Percentiles rank a stretch among this genome's conserved stretches.
Evolutionary conservation across 2,329 filamentous ascomycete genomes (phyloP).

Genomic region (Macrophomina tecta): DNA sequence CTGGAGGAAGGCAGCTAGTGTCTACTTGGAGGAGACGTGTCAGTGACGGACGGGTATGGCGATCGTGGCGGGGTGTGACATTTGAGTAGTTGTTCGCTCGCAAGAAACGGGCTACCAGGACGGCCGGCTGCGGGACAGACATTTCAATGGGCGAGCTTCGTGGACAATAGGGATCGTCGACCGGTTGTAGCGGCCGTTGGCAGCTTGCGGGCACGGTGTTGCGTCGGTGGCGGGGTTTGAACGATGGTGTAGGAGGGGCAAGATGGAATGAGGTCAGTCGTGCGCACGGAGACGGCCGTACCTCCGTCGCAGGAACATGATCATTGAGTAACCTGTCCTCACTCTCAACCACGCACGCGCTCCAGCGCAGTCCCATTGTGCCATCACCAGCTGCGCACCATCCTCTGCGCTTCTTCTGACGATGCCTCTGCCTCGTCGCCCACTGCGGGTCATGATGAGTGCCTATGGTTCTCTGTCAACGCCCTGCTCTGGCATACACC

Average conservation of each 20-base stretch:
- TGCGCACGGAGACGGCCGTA: background rate
- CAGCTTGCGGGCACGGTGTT: no score
- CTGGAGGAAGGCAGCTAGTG: slow-evolving; percentile 62
- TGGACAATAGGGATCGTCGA: background rate
- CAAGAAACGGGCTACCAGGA: slow-evolving; percentile 51
- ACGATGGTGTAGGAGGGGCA: background rate
- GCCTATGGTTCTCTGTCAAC: no score
- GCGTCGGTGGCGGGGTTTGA: background rate
- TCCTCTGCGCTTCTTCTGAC: no score
- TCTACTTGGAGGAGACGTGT: slow-evolving; percentile 46
- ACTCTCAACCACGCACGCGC: no score
- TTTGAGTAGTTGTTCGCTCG: slow-evolving; percentile 48
- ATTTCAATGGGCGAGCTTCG: background rate
- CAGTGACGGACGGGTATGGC: slow-evolving; percentile 21
- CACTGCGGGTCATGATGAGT: no score
- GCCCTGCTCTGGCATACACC: no score
- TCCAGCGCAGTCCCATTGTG: no score
- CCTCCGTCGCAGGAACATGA: background rate
- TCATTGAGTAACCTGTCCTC: no score
- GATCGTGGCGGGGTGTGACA: slow-evolving; percentile 34
- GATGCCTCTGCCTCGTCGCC: no score
- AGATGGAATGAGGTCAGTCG: background rate
- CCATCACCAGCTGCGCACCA: no score
- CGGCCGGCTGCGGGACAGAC: slow-evolving; percentile 43
- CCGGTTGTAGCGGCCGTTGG: no score